Evolutionary conservation across 176 grass and related monocot genomes (phyloP), one percentile per base, ranked within the genome.

Genomic region (Calamus simplicifolius): DNA sequence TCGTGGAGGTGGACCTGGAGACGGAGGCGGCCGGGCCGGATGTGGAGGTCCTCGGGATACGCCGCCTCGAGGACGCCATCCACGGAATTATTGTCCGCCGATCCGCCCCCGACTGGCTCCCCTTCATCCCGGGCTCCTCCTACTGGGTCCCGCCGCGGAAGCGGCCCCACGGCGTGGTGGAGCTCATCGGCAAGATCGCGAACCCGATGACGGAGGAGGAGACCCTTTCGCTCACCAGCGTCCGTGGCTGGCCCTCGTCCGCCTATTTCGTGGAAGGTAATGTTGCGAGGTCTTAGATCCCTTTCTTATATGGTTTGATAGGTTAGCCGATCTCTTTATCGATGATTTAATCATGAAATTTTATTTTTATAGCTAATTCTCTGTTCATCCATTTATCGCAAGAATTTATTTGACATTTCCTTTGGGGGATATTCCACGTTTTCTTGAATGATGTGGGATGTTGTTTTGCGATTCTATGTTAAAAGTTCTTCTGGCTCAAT

Each of bases 21-120:
- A 79, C 12, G 5, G 63, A 49, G 67, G 54, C 51, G 56, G 27
- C 8, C 7, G 18, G 18, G 16, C 18, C 71, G 18, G 86, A 84
- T 63, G 66, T 68, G 49, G 82, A 62, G 27, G 52, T 65, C 30
- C 31, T 72, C 49, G 84, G 87, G 48, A 80, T 85, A 64, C 62
- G 77, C 58, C 75, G 84, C 51, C 75, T 98, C n/a, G 71, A 89
- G 73, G 84, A 92, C 18, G 87, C 87, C 23, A 89, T 92, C 16
- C 84, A 66, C 21, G 76, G 69, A 57, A 70, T 89, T n/a, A 57
- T 98, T 0, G 81, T 92, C 50, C 84, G 81, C 12, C 74, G 81
- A 51, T 72, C 79, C 14, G 93, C 87, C 18, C 93, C 84, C 12
- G 87, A 88, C 15, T 97, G 93, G 93, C 81, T 97, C 5, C 93